These are phyloP conservation scores for Trypanosoma vivax DNA, from an alignment of 208 protist genomes.

Conservation along the genomic window DNA sequence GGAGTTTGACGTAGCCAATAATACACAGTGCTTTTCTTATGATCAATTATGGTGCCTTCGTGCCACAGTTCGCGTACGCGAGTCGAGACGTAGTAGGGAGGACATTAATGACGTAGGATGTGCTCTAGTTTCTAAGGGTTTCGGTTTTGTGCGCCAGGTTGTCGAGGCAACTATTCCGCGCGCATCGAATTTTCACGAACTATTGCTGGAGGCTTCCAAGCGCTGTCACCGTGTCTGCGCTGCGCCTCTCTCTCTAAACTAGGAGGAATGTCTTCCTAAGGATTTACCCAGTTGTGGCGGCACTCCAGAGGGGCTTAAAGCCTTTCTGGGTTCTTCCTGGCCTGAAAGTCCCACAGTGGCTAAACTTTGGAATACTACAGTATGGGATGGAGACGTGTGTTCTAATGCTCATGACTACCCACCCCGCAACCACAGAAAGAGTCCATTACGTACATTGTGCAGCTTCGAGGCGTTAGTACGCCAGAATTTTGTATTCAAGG, in stretches of 20 bases:
- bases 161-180: slow-evolving; percentile 32
- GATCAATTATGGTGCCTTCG: slow-evolving; percentile 35
- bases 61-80: slow-evolving; percentile 4
- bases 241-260: background rate
- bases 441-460: slow-evolving; percentile 35
- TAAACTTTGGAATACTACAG: slow-evolving; percentile 3
- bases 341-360: background rate
- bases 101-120: slow-evolving; percentile 18
- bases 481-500: slow-evolving; percentile 6
- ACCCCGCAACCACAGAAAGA: slow-evolving; percentile 11
- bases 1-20: slow-evolving; percentile 45
- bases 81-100: background rate
- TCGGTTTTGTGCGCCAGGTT: slow-evolving; percentile 26
- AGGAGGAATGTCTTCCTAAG: background rate
- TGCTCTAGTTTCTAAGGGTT: slow-evolving; percentile 16
- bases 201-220: slow-evolving; percentile 6
- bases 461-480: slow-evolving; percentile 24
- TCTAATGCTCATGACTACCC: slow-evolving; percentile 14
- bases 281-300: background rate
- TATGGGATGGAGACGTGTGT: slow-evolving; percentile 32
- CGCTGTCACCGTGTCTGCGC: background rate
- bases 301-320: background rate
- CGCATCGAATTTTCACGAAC: slow-evolving; percentile 20
- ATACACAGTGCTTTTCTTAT: slow-evolving; percentile 34
- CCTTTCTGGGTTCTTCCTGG: slow-evolving; percentile 1